A percentile compares a stretch with the other conserved stretches of the same genome.
phyloP scores from a whole-genome alignment of 2,329 filamentous ascomycete genomes.

The Helotiales sp. region DNA sequence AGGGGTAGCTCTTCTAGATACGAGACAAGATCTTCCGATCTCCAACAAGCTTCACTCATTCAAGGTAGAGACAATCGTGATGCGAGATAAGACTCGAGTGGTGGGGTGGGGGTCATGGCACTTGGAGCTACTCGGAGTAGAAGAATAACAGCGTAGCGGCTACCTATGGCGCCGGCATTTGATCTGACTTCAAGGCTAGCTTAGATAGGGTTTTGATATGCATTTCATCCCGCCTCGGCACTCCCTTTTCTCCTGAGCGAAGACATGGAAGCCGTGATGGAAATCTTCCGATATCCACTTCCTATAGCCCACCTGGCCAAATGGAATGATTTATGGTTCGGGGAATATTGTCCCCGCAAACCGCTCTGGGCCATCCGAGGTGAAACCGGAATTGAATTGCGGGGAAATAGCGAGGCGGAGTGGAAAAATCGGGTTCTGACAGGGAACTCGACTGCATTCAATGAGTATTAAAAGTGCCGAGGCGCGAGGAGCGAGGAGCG shows the following conservation, averaged over 20 bases:
- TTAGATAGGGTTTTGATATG: not conserved
- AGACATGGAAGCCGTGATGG: not conserved
- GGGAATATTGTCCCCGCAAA: not conserved
- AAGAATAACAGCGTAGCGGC: not conserved
- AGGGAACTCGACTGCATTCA: not conserved
- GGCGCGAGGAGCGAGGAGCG: no score
- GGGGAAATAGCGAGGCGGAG: conserved; percentile 8
- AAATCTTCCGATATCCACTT: not conserved
- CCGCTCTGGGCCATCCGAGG: not conserved
- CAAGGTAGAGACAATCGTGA: not conserved
- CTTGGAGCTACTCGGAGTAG: no score
- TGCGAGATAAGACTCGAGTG: not conserved
- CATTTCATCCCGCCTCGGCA: not conserved
- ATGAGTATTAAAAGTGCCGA: not conserved
- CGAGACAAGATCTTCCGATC: conserved; percentile 13
- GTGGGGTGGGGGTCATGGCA: not conserved
- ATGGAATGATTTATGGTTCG: not conserved
- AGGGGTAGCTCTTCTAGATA: not conserved
- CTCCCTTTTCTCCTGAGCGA: not conserved
- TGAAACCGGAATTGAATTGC: conserved; percentile 2
- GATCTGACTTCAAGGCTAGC: not conserved
- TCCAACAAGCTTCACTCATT: not conserved
- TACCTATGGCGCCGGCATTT: conserved; percentile 2
- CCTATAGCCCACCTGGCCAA: not conserved
- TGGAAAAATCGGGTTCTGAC: not conserved